Conservation (phyloP, 2,329 filamentous ascomycete genomes). For the Leptographium wingfieldii region DNA sequence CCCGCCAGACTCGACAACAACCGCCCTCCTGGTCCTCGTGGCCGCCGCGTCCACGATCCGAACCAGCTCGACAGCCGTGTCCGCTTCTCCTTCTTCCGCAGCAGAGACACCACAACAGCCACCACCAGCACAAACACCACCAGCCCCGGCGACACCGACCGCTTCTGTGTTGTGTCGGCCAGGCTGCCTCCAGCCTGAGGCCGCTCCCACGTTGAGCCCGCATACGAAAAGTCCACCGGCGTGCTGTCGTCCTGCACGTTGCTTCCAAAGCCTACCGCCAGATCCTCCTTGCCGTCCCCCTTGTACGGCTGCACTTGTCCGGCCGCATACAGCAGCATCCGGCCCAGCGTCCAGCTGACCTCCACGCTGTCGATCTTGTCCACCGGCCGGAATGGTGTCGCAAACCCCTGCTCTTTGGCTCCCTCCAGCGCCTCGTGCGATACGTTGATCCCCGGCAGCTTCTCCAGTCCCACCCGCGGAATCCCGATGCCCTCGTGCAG, state of each 20-base stretch:
- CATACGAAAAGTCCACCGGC: constrained; percentile 72
- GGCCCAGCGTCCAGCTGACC: constrained; percentile 93
- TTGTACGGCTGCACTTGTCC: constrained; percentile 62
- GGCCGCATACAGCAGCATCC: constrained; percentile 89
- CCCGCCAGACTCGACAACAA: constrained; percentile 38
- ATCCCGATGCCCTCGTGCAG: constrained; percentile 93
- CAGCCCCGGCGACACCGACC: constrained; percentile 60
- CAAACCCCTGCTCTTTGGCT: constrained; percentile 60
- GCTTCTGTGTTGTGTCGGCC: constrained; percentile 51
- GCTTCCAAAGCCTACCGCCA: constrained; percentile 86
- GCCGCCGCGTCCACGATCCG: constrained; percentile 27
- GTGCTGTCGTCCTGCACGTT: constrained; percentile 50
- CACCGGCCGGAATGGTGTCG: constrained; percentile 77
- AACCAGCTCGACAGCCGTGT: constrained; percentile 46
- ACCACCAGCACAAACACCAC: constrained; percentile 63
- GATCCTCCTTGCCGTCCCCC: constrained; percentile 24
- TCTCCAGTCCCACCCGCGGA: constrained; percentile 69
- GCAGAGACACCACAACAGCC: constrained; percentile 55
- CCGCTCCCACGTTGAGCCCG: constrained; percentile 43
- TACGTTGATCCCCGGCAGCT: constrained; percentile 49
- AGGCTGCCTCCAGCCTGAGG: constrained; percentile 35
- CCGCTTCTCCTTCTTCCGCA: constrained; percentile 69
- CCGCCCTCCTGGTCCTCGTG: constrained; percentile 15
- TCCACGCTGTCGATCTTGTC: constrained; percentile 86
- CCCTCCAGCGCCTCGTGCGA: constrained; percentile 58